These are phyloP conservation scores for Vigna radiata DNA, from an alignment of 306 rosid genomes.

Conservation along the genomic window DNA sequence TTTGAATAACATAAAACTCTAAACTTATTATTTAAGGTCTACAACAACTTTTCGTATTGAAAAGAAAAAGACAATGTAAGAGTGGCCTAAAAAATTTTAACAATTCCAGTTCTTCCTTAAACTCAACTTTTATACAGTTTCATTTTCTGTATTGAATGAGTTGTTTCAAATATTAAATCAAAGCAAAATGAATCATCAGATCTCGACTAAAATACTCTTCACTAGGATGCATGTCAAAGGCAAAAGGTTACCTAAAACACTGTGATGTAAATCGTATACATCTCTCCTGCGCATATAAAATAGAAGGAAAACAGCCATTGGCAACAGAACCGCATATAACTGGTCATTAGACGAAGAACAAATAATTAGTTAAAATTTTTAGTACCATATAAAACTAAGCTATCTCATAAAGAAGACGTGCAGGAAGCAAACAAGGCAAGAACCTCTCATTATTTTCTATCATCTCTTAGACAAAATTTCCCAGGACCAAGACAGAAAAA, in stretches of 20 bases:
- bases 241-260: conserved; percentile 70
- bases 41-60: no score
- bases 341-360: conserved; percentile 48
- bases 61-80: no score
- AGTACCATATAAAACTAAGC: conserved; percentile 13
- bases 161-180: neutral
- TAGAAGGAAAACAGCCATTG: conserved; percentile 66
- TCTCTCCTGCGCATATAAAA: conserved; percentile 74
- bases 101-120: no score
- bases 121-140: no score
- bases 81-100: no score
- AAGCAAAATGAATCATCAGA: neutral
- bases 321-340: conserved; percentile 85
- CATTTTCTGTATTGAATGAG: no score
- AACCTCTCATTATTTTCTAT: neutral
- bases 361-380: conserved; percentile 3
- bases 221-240: neutral
- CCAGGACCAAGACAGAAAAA: neutral
- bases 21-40: no score
- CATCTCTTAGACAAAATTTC: conserved; percentile 10
- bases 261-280: conserved; percentile 91
- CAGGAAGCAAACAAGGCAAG: neutral
- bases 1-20: no score
- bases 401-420: neutral
- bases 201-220: neutral